Base-by-base conservation (phyloP, 306 rosid species). In the Ormosia semicastrata region DNA sequence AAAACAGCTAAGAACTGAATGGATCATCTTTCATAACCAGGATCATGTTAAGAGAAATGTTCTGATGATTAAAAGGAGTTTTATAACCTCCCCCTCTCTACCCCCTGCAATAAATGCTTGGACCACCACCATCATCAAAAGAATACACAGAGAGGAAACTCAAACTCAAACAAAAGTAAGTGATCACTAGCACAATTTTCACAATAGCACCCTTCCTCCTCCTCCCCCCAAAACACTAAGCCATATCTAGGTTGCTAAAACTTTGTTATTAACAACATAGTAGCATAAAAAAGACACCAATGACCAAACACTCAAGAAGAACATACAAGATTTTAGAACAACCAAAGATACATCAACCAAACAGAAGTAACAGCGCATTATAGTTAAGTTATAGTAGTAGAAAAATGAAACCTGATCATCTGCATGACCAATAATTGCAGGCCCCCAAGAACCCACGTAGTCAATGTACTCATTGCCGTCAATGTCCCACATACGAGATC, bases 361-460 rank as follows among this genome's bases (percentile, higher is more conserved):
- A 24, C 24, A 24, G 24, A 24, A 24, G 24, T 24, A 24, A 24
- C 24, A 24, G 24, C 24, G 24, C 24, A 24, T 24, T 24, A 24
- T 24, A 24, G 0, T 24, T 24, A 24, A 24, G 24, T 24, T 24
- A 24, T 24, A 24, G 15, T 9, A 46, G 13, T 2, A 56, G 37
- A 77, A 67, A 29, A 36, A 58, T 2, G 43, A 34, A 77, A 94
- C 98, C 97, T 90, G 82, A 81, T 91, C 96, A 83, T 95, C 96
- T 0, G 99, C 97, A 34, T 96, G 99, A 36, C 99, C 99, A n/a
- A 96, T 93, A 32, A 96, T 93, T 5, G 98, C 99, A 43, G 99
- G 99, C 18, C 99, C 99, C 99, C 99, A 95, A 73, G 99, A 95
- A 73, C 99, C 98, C 6, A 95, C 99, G 76, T 95, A 95, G 88